Evolutionary conservation across 75 land plant species (phyloP), one percentile per base, ranked within the genome.

Genomic region (Adiantum capillusveneris): DNA sequence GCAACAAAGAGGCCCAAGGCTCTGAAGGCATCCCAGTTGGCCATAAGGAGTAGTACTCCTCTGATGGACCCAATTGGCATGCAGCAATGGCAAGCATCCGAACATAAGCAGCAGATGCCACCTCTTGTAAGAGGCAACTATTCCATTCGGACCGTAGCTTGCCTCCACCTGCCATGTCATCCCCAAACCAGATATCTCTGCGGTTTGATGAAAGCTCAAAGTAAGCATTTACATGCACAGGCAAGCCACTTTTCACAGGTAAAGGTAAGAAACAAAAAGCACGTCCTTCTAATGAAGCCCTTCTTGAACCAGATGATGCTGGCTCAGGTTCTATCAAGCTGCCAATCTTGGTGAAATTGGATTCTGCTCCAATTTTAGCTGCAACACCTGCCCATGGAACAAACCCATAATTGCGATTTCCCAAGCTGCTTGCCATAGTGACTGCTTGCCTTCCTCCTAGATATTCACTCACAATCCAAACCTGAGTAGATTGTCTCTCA

Each of bases 101-200:
- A 64, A 75, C 79, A 75, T 80, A 88, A 55, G 98, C 98, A 62
- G 82, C 86, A 70, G 98, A 84, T 60, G 76, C 79, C 57, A 75
- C 89, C 71, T 88, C 83, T 62, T 88, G 77, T 48, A 92, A 75
- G 29, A 92, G 78, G 30, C 71, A 78, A 7, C 54, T 52, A 60
- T 92, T 92, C 98, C 98, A 92, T 20, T 92, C 85, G 24, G 98
- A 88, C 30, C 94, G 83, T 43, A 76, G 65, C 78, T 81, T 88
- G 27, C 98, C 98, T 46, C 90, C 94, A 30, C 98, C 98, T 27
- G 83, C 72, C 98, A 92, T 92, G 70, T 92, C 98, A 81, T 84
- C 80, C 43, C 98, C 98, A 80, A 80, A 87, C 98, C 98, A 92
- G 19, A 92, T 88, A 58, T 92, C 98, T 59, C 98, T 71, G 25